Evolutionary conservation across 169 alveolate genomes (phyloP), one percentile per base, ranked within the genome.

Genomic region (Eimeria sp.): DNA sequence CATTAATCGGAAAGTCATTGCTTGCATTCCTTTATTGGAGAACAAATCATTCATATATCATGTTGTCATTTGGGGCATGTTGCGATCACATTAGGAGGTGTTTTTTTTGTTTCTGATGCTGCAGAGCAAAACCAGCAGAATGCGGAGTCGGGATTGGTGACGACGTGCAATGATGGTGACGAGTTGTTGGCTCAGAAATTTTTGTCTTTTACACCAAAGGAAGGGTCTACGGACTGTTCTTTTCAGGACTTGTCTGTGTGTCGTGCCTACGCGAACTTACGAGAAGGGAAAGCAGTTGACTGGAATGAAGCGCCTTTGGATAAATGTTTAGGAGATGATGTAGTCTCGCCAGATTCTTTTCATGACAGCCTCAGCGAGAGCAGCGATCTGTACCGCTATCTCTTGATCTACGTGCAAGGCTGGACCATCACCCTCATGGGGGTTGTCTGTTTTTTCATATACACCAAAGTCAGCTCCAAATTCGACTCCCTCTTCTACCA

Each of bases 401-500:
- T 92, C 58, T 0, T 75, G 73, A 78, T 78, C 43, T 92, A 92
- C 84, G 95, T 92, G 27, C 65, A 75, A 20, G 91, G 92, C 13
- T 92, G 95, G 95, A 65, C 75, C 25, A 70, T 78, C 22, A 75
- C 95, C 5, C 57, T 78, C 25, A 27, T 92, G 20, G 67, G 84
- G 9, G 65, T 78, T 30, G 72, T 40, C 2, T 65, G 75, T 61
- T 40, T 78, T 47, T 92, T 92, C 84, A 40, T 75, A 63, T 92
- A 92, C 84, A 45, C 72, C 84, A 78, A 92, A 45, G 13, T 45
- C 47, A 75, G 91, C 51, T 75, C 91, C 51, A 92, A 92, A 18
- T 92, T 92, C 84, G 95, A 92, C 83, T 75, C 95, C 13, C 72
- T 92, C 45, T 92, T 92, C 43, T 92, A 54, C 91, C 95, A 92